These are phyloP conservation scores for Primulina huaijiensis DNA, from an alignment of 257 asterid genomes.

Conservation along the genomic window DNA sequence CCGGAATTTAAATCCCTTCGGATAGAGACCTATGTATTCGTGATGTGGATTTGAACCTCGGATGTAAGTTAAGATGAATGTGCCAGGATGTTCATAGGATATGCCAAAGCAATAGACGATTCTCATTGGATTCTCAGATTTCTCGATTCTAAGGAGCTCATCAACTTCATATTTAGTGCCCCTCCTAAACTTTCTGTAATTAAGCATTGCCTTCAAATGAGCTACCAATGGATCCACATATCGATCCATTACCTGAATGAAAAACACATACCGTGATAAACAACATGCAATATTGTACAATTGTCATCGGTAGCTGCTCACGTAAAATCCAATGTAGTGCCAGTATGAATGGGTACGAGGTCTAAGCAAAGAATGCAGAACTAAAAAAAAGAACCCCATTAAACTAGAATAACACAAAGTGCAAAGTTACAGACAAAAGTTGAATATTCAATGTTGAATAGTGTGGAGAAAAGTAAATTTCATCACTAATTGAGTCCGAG, in stretches of 20 bases:
- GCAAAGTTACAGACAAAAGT: too few relatives aligned
- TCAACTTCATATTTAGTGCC: conserved; percentile 86
- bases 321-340: not conserved
- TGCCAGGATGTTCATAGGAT: conserved; percentile 97
- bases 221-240: conserved; percentile 95
- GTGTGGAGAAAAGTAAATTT: not conserved
- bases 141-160: conserved; percentile 72
- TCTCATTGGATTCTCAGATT: conserved; percentile 83
- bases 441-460: not conserved
- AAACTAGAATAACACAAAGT: not conserved
- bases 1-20: conserved; percentile 90
- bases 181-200: conserved; percentile 84
- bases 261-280: conserved; percentile 14
- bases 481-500: too few relatives aligned
- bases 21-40: conserved; percentile 88
- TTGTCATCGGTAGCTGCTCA: not conserved
- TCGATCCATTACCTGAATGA: conserved; percentile 88
- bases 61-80: conserved; percentile 81
- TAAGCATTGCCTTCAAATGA: conserved; percentile 84
- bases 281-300: not conserved
- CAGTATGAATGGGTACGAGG: not conserved
- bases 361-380: not conserved
- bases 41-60: conserved; percentile 96
- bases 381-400: not conserved
- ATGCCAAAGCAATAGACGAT: conserved; percentile 91